Evolutionary conservation across 2,329 filamentous ascomycete species (phyloP), one percentile per base, ranked within the genome.

Genomic region (Xylaria sp.): DNA sequence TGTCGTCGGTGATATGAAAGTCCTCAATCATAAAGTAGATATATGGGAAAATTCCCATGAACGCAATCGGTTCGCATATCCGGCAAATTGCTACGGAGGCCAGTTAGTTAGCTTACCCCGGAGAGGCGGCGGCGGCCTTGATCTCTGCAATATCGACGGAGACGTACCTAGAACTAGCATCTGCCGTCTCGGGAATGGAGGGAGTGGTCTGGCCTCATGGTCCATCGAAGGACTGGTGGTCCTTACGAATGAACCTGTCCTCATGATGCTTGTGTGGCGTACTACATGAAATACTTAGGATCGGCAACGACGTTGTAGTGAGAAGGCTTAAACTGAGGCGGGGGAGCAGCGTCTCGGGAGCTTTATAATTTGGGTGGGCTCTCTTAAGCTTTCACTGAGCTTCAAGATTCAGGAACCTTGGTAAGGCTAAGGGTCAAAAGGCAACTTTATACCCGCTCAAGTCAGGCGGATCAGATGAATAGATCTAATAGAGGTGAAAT

Each of bases 31-130:
- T 97, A 78, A 90, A 93, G 78, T 96, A 97, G 65, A 96, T 92
- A 74, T 97, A 99, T 1, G 94, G 94, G 71, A 99, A 97, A 65
- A 97, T 97, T 49, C 92, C 97, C 91, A 97, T 97, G 80, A 99
- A 97, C 5, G 94, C 94, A 72, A 99, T 97, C 48, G 94, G 94
- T 72, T 99, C 94, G 79, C 92, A 97, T 78, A 99, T 93, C 69
- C 94, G 88, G 76, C 92, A 96, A 68, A 96, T 81, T 42, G 92
- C 92, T 95, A 60, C 9, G 11, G 16, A 11, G 39, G 62, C 49
- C 47, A 44, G 8, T 39, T 17, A 21, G 37, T 56, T 39, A 45
- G 44, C 34, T 42, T 22, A 50, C 4, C 29, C 5, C 9, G 16
- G 11, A 13, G 6, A 26, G 24, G 24, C 5, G 24, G 24, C 11